Evolutionary conservation across 208 protist genomes (phyloP), one percentile per base, ranked within the genome.

Genomic region (Borovskyia barvae): DNA sequence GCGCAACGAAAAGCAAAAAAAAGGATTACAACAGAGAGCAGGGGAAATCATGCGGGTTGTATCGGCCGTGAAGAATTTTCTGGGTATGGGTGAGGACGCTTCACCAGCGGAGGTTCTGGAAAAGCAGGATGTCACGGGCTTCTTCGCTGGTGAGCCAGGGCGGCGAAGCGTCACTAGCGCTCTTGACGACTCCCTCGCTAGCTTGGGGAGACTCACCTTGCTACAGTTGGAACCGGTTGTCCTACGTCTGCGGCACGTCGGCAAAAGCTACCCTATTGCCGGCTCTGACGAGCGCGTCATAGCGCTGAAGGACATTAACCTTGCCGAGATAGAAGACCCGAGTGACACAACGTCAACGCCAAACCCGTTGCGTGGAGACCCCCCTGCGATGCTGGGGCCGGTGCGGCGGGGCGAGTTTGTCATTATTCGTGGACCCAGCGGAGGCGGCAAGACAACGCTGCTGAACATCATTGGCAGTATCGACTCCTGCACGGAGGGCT

Each of bases 351-450:
- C 37, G 1, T 35, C 4, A 28, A 0, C 24, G 19, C 22, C n/a
- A 25, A 30, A 0, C 3, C 32, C 6, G 24, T 11, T 12, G 43
- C 43, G 7, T 15, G 43, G 75, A 26, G 28, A 30, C 32, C 28
- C 66, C 26, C 42, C 54, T 0, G 59, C 49, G 8, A 60, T 59
- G 0, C 97, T 97, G 40, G 74, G 56, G 2, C 80, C 90, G 2
- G 55, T 97, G 14, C 77, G 73, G 5, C 95, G 87, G 43, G 97
- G 95, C 7, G 97, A 98, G 68, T 99, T 99, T 63, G 66, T 99
- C 9, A 98, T 98, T 94, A 94, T 99, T 30, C 87, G 95, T 33
- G 97, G 97, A 5, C 96, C 97, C n/a, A 97, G 86, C 25, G 97
- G 97, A 35, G 96, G 97, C 25, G 97, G 97, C 40, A 99, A 99